phyloP scores from a whole-genome alignment of 257 asterid genomes.

The Przewalskia tangutica region DNA sequence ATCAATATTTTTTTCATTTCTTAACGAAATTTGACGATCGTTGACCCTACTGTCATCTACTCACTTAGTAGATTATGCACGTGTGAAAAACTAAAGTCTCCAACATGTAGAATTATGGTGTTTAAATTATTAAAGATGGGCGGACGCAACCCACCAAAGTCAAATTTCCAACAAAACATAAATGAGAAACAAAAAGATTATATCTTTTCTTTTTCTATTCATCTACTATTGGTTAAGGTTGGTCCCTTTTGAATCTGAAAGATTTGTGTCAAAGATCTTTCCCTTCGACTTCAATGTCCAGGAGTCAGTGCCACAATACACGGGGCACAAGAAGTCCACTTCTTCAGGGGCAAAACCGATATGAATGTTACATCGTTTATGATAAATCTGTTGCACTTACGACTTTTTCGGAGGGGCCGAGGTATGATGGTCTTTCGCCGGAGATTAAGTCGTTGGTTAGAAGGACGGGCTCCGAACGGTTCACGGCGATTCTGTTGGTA shows the following conservation, averaged over 20 bases:
- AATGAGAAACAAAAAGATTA: no score
- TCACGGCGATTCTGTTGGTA: constrained; percentile 31
- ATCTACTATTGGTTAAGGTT: not conserved
- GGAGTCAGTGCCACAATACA: not conserved
- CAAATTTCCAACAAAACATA: no score
- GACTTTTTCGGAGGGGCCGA: constrained; percentile 51
- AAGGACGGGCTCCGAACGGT: constrained; percentile 48
- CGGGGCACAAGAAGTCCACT: not conserved
- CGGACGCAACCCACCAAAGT: no score
- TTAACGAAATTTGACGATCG: no score
- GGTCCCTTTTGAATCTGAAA: not conserved
- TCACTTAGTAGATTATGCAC: no score
- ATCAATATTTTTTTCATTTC: no score
- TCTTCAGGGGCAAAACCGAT: constrained; percentile 1
- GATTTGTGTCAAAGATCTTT: not conserved
- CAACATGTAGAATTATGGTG: no score
- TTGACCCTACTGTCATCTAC: no score
- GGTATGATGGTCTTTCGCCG: constrained; percentile 42
- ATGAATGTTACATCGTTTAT: constrained; percentile 20
- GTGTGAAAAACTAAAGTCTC: no score
- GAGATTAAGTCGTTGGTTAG: constrained; percentile 43
- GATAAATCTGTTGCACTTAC: constrained; percentile 40
- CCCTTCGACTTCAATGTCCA: not conserved
- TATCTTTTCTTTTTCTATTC: no score
- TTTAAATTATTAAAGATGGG: no score